Evolutionary conservation across 2,329 filamentous ascomycete genomes (phyloP).

Genomic region (Parafenestella ontariensis): DNA sequence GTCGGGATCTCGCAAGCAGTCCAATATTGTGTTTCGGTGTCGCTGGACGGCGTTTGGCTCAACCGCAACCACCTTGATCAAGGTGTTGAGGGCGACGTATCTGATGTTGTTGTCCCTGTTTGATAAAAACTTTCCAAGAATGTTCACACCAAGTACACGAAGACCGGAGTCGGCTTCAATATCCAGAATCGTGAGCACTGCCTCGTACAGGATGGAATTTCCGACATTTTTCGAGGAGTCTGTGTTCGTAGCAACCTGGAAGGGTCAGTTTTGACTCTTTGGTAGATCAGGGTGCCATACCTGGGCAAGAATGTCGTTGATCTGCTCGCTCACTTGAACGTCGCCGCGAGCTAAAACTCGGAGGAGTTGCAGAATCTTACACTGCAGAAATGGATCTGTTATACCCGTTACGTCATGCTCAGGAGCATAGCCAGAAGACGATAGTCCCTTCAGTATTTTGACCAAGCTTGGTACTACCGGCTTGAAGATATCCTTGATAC

Average conservation of each 20-base stretch:
- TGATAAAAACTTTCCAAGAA: constrained; percentile 96
- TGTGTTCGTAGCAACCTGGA: constrained; percentile 88
- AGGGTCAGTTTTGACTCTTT: constrained; percentile 17
- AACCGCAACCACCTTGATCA: constrained; percentile 97
- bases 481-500: constrained; percentile 88
- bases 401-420: constrained; percentile 99
- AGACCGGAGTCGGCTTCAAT: constrained; percentile 97
- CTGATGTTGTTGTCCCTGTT: constrained; percentile 99
- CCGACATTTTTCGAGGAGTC: constrained; percentile 98
- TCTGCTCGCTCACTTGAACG: constrained; percentile 87
- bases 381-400: constrained; percentile 95
- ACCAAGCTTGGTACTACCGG: constrained; percentile 85
- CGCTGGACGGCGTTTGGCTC: constrained; percentile 97
- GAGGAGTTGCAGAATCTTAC: constrained; percentile 89
- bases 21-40: constrained; percentile 95
- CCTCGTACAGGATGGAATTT: constrained; percentile 97
- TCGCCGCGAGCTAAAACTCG: constrained; percentile 88
- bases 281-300: constrained; percentile 15
- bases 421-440: constrained; percentile 93
- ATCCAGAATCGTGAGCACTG: constrained; percentile 94
- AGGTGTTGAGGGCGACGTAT: constrained; percentile 95
- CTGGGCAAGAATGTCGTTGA: constrained; percentile 97
- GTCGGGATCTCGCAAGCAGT: constrained; percentile 94
- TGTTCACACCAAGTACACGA: constrained; percentile 94
- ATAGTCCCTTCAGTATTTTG: constrained; percentile 87